Conservation (phyloP, 2,329 filamentous ascomycete genomes). For the Plectosphaerella plurivora region DNA sequence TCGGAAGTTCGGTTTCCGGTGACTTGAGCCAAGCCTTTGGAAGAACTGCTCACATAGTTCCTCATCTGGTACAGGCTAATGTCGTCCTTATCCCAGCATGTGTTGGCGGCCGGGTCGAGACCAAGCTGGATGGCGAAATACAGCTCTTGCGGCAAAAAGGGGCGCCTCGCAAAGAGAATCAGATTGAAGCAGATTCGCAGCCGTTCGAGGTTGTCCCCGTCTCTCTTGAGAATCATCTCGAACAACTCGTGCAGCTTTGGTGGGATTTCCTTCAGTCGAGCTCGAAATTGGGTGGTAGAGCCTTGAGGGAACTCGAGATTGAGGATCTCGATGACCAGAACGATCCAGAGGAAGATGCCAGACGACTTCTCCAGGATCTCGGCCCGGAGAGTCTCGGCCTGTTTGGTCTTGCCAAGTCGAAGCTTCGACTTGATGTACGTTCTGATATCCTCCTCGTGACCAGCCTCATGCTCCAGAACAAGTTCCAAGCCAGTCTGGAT, state of each 20-base stretch:
- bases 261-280: constrained; percentile 27
- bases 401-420: not conserved
- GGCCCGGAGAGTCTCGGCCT: constrained; percentile 14
- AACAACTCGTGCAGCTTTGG: constrained; percentile 33
- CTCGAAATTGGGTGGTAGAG: constrained; percentile 16
- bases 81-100: constrained; percentile 15
- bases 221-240: constrained; percentile 32
- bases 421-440: constrained; percentile 13
- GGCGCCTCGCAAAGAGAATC: constrained; percentile 34
- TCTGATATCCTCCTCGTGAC: constrained; percentile 17
- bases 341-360: constrained; percentile 39
- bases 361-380: constrained; percentile 30
- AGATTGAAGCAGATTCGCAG: constrained; percentile 35
- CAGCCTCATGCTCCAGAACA: not conserved
- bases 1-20: constrained; percentile 9
- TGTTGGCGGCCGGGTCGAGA: not conserved
- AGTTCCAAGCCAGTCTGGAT: constrained; percentile 4
- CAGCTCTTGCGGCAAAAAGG: constrained; percentile 29
- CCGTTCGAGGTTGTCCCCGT: constrained; percentile 28
- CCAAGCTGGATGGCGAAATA: constrained; percentile 20
- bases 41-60: constrained; percentile 29
- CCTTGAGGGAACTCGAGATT: constrained; percentile 26
- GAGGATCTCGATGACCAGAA: constrained; percentile 33
- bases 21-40: constrained; percentile 40
- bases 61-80: constrained; percentile 18